Conservation (phyloP, 192 early-diverging fungal species). For the Coemansia sp. region DNA sequence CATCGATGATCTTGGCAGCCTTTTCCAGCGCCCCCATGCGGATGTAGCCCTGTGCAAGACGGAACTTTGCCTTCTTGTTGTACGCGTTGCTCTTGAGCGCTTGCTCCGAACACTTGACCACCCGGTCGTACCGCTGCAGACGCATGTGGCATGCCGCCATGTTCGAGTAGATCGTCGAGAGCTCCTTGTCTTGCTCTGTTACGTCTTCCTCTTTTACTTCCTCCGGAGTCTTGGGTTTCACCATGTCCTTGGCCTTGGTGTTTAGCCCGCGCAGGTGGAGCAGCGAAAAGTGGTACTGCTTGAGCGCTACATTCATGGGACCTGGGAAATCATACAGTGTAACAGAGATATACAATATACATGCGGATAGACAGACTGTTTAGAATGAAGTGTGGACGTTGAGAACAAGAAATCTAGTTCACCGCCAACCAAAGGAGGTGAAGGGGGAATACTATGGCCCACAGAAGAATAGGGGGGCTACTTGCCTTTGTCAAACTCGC, state of each 20-base stretch:
- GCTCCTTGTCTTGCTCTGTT: slow-evolving; percentile 37
- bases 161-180: slow-evolving; percentile 43
- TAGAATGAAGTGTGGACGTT: too few relatives aligned
- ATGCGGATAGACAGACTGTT: background rate
- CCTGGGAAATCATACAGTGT: background rate
- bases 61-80: slow-evolving; percentile 54
- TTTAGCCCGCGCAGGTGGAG: slow-evolving; percentile 44
- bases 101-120: slow-evolving; percentile 23
- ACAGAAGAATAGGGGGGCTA: background rate
- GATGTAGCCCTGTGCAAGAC: slow-evolving; percentile 42
- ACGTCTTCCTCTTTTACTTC: slow-evolving; percentile 35
- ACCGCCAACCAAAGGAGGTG: too few relatives aligned
- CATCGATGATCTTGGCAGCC: slow-evolving; percentile 41
- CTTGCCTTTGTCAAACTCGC: slow-evolving; percentile 28
- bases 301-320: slow-evolving; percentile 23
- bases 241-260: slow-evolving; percentile 25
- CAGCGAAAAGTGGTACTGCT: slow-evolving; percentile 40
- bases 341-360: background rate
- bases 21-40: slow-evolving; percentile 35
- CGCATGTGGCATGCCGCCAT: slow-evolving; percentile 52
- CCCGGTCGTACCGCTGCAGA: slow-evolving; percentile 20
- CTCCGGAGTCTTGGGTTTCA: slow-evolving; percentile 15
- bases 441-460: too few relatives aligned
- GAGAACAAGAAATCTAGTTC: too few relatives aligned
- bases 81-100: slow-evolving; percentile 45